Conservation (phyloP, 306 rosid species). For the Begonia masoniana region DNA sequence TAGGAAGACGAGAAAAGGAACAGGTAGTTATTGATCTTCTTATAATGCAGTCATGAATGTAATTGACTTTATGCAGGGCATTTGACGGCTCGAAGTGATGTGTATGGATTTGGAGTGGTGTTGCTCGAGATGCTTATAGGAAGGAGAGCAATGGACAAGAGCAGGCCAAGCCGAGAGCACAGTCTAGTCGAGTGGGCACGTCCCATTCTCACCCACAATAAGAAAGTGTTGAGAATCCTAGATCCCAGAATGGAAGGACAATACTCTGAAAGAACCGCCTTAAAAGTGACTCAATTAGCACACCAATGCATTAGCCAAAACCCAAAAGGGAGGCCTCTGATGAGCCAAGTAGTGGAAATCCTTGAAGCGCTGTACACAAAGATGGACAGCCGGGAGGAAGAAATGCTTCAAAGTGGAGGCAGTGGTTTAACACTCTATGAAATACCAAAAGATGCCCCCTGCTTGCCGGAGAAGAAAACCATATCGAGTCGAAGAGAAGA, state of each 20-base stretch:
- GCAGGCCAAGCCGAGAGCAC: slow-evolving; percentile 88
- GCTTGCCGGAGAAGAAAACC: background rate
- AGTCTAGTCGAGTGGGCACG: slow-evolving; percentile 94
- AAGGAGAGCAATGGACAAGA: slow-evolving; percentile 77
- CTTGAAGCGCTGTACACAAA: slow-evolving; percentile 45
- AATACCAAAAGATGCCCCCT: background rate
- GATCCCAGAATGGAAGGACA: slow-evolving; percentile 85
- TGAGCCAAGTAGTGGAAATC: slow-evolving; percentile 71
- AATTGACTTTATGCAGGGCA: slow-evolving; percentile 47
- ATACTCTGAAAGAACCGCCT: slow-evolving; percentile 47
- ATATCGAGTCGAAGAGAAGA: background rate
- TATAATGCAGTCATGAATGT: slow-evolving; percentile 2
- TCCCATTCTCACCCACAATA: slow-evolving; percentile 68
- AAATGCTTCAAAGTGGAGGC: slow-evolving; percentile 44
- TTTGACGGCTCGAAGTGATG: slow-evolving; percentile 88
- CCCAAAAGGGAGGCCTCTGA: slow-evolving; percentile 84
- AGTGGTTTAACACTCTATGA: slow-evolving; percentile 28
- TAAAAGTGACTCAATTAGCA: slow-evolving; percentile 64
- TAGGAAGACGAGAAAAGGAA: no score
- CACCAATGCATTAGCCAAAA: slow-evolving; percentile 84
- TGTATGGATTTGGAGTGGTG: slow-evolving; percentile 89
- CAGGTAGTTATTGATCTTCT: background rate
- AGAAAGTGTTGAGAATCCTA: slow-evolving; percentile 55
- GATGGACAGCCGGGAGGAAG: slow-evolving; percentile 38
- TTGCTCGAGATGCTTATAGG: slow-evolving; percentile 88